phyloP scores from a whole-genome alignment of 441 rosid species.

The Cnidoscolus chayamansa region DNA sequence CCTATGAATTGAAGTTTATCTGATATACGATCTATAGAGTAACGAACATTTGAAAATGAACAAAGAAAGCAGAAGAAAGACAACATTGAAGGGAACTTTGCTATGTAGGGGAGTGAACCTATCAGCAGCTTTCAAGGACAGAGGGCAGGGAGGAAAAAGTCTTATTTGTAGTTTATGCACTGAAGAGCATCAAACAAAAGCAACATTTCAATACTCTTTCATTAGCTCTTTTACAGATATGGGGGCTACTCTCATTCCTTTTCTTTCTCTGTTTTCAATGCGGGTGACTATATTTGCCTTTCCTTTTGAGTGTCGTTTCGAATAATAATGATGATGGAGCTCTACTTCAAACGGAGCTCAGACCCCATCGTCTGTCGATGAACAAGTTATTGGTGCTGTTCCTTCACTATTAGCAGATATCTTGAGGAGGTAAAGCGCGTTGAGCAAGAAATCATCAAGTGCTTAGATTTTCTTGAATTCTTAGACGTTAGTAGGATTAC shows the following conservation, averaged over 20 bases:
- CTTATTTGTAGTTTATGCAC: constrained; percentile 15
- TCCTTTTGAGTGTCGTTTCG: neutral
- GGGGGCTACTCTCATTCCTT: neutral
- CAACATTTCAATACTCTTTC: neutral
- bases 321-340: neutral
- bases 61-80: constrained; percentile 1
- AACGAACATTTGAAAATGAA: neutral
- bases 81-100: constrained; percentile 14
- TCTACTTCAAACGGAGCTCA: constrained; percentile 32
- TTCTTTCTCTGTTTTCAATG: neutral
- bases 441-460: constrained; percentile 69
- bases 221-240: neutral
- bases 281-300: neutral
- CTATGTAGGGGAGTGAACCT: neutral
- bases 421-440: constrained; percentile 85
- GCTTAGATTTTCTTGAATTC: constrained; percentile 36
- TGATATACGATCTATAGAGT: too few species aligned
- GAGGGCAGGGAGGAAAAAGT: neutral
- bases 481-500: neutral
- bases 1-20: too few species aligned
- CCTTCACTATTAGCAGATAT: constrained; percentile 34
- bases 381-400: constrained; percentile 28
- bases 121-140: neutral
- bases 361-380: constrained; percentile 41
- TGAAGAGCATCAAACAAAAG: too few species aligned